These are phyloP conservation scores for Phytophthora pinifolia DNA, from an alignment of 352 stramenopile species.

Conservation along the genomic window DNA sequence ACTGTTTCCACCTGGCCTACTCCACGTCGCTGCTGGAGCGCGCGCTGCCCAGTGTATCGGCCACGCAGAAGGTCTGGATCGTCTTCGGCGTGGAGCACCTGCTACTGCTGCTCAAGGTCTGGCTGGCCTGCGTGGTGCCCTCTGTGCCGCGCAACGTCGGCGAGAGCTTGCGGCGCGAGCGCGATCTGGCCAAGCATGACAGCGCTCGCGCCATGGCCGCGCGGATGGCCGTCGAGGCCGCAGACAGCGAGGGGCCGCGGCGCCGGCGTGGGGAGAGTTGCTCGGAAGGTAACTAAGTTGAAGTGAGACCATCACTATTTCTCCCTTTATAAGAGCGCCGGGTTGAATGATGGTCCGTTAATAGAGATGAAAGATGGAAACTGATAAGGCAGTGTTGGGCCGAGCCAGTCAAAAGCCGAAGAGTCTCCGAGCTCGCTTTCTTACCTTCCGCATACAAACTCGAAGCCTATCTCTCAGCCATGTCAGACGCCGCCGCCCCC, in stretches of 20 bases:
- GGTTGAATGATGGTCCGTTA: neutral
- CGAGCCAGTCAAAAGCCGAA: conserved; percentile 3
- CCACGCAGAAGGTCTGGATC: conserved; percentile 72
- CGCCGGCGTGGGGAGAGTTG: neutral
- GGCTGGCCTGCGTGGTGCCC: conserved; percentile 59
- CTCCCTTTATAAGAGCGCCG: conserved; percentile 1
- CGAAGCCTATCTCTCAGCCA: conserved; percentile 21
- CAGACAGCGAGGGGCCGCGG: conserved; percentile 4
- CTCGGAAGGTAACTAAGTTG: conserved; percentile 10
- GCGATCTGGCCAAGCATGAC: conserved; percentile 67
- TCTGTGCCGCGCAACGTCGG: conserved; percentile 55
- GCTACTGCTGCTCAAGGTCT: conserved; percentile 65
- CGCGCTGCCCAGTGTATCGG: conserved; percentile 30
- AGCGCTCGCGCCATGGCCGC: conserved; percentile 64
- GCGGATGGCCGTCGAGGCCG: conserved; percentile 18
- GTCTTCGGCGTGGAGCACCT: conserved; percentile 76
- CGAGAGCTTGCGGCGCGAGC: conserved; percentile 49
- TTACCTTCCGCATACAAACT: conserved; percentile 22
- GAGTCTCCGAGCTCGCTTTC: conserved; percentile 8
- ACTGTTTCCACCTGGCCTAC: conserved; percentile 93
- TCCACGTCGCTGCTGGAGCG: conserved; percentile 73
- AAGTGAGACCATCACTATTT: conserved; percentile 14
- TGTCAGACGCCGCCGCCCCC: conserved; percentile 56
- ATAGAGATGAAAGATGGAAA: conserved; percentile 6
- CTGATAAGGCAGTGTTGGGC: neutral